Evolutionary conservation across 2,329 filamentous ascomycete species (phyloP).

Genomic region (Falciphora oryzae): DNA sequence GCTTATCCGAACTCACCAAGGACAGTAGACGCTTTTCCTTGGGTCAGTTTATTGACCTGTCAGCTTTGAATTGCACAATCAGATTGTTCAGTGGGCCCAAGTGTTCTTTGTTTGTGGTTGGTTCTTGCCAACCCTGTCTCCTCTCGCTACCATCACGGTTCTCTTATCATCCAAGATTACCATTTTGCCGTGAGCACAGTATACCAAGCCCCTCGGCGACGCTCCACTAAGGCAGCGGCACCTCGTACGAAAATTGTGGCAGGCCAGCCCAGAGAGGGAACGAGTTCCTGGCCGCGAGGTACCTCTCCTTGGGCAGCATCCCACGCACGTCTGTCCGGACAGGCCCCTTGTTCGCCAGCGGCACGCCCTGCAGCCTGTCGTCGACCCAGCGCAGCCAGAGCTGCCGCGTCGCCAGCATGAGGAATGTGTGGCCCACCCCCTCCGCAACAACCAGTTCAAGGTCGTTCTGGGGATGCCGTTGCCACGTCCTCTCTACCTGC

Average conservation of each 20-base stretch:
- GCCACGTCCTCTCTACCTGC: conserved; percentile 19
- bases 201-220: too few relatives aligned
- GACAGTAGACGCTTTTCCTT: too few relatives aligned
- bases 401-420: conserved; percentile 19
- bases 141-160: too few relatives aligned
- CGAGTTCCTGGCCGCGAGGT: background rate
- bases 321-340: background rate
- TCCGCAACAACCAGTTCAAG: conserved; percentile 18
- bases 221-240: background rate
- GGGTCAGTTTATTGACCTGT: too few relatives aligned
- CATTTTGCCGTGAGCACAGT: too few relatives aligned
- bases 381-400: conserved; percentile 22
- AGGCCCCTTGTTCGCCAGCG: background rate
- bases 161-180: too few relatives aligned
- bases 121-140: too few relatives aligned
- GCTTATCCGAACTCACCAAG: background rate
- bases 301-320: background rate
- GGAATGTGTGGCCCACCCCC: conserved; percentile 15
- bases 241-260: background rate
- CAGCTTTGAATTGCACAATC: too few relatives aligned
- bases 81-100: too few relatives aligned
- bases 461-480: conserved; percentile 10
- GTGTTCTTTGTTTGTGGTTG: too few relatives aligned
- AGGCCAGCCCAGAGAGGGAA: background rate
- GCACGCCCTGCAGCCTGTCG: conserved; percentile 14